Percentiles rank a stretch among this genome's conserved stretches.
phyloP scores from a whole-genome alignment of 2,329 filamentous ascomycete species.

The Proliferodiscus dingleyae region DNA sequence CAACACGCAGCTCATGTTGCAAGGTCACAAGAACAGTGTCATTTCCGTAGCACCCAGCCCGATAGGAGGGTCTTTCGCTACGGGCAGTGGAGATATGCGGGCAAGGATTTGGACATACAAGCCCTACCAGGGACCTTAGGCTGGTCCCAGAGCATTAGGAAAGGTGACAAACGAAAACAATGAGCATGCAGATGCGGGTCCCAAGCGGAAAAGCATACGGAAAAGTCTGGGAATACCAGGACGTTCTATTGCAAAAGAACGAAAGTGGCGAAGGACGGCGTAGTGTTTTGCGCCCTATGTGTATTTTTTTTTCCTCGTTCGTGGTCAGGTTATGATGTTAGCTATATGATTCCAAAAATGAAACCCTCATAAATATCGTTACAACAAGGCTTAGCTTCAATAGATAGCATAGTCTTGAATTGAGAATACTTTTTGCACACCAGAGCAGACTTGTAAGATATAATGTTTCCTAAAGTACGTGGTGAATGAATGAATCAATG shows the following conservation, averaged over 20 bases:
- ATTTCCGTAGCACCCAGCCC: slow-evolving; percentile 96
- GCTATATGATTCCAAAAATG: too few relatives aligned
- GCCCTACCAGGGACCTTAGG: slow-evolving; percentile 15
- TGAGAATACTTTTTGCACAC: too few relatives aligned
- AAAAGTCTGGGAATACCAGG: too few relatives aligned
- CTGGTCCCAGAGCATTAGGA: background rate
- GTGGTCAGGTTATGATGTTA: background rate
- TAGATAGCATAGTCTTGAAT: too few relatives aligned
- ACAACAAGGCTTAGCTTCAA: too few relatives aligned
- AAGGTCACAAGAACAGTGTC: slow-evolving; percentile 98
- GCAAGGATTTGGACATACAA: slow-evolving; percentile 93
- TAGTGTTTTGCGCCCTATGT: background rate
- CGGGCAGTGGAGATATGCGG: slow-evolving; percentile 94
- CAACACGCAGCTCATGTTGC: slow-evolving; percentile 93
- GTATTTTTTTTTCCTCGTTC: background rate
- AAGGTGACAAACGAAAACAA: background rate
- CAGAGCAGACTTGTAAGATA: too few relatives aligned
- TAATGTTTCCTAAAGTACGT: too few relatives aligned
- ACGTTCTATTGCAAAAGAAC: too few relatives aligned
- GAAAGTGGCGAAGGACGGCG: background rate
- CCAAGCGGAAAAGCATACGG: too few relatives aligned
- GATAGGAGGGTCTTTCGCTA: slow-evolving; percentile 78
- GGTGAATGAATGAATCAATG: background rate
- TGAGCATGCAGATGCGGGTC: too few relatives aligned
- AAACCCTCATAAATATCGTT: too few relatives aligned